Evolutionary conservation across 768 basidiomycete species (phyloP).

Genomic region (Leccinum variicolor): DNA sequence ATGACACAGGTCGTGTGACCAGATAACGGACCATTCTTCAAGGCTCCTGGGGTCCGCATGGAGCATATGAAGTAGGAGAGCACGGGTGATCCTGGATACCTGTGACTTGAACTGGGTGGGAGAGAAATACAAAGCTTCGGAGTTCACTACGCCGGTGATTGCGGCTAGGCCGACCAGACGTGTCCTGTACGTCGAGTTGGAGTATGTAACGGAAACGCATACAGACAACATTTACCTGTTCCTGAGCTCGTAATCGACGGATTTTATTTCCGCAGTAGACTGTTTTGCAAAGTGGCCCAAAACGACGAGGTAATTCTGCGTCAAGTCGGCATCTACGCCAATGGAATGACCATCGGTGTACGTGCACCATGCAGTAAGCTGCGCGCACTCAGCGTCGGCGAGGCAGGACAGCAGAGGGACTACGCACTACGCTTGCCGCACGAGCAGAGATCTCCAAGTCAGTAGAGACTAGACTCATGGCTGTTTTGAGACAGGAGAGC

Average conservation of each 20-base stretch:
- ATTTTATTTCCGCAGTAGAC: slow-evolving; percentile 46
- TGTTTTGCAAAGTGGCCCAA: slow-evolving; percentile 63
- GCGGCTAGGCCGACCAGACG: slow-evolving; percentile 85
- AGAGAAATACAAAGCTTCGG: slow-evolving; percentile 78
- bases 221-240: slow-evolving; percentile 55
- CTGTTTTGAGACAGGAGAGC: slow-evolving; percentile 58
- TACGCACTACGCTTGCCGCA: slow-evolving; percentile 75
- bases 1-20: background rate
- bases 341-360: slow-evolving; percentile 85
- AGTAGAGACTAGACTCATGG: slow-evolving; percentile 49
- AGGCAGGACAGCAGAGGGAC: background rate
- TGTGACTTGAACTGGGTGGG: slow-evolving; percentile 70
- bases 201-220: background rate
- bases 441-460: slow-evolving; percentile 78
- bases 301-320: slow-evolving; percentile 65
- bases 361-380: slow-evolving; percentile 92
- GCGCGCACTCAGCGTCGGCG: background rate
- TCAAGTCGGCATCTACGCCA: slow-evolving; percentile 69
- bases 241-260: slow-evolving; percentile 62
- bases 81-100: slow-evolving; percentile 63
- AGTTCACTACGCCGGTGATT: slow-evolving; percentile 74
- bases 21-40: slow-evolving; percentile 58
- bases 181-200: slow-evolving; percentile 45
- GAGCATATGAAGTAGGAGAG: slow-evolving; percentile 66
- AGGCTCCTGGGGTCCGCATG: slow-evolving; percentile 57